phyloP scores from a whole-genome alignment of 345 rosid species.

The Microthlaspi erraticum region DNA sequence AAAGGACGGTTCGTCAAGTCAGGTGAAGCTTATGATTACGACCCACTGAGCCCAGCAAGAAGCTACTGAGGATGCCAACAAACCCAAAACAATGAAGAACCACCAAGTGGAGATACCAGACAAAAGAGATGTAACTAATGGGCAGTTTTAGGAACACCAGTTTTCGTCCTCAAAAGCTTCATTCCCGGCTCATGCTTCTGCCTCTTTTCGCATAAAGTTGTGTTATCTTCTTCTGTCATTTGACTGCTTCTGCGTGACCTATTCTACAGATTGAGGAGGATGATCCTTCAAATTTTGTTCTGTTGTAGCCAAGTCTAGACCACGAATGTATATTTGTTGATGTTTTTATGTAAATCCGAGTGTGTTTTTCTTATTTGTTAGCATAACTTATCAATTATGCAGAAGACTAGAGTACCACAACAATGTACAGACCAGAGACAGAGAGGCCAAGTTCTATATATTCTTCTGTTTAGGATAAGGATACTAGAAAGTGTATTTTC shows the following conservation, averaged over 20 bases:
- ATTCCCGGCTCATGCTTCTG: conserved; percentile 10
- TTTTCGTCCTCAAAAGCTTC: conserved; percentile 6
- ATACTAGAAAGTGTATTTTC: not conserved
- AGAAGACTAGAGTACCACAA: not conserved
- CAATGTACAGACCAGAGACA: not conserved
- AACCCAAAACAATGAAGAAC: conserved; percentile 12
- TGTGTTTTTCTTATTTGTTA: not conserved
- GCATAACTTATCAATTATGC: not conserved
- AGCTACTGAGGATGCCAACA: conserved; percentile 62
- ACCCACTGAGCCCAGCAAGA: conserved; percentile 75
- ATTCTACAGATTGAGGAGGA: conserved; percentile 17
- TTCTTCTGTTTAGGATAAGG: not conserved
- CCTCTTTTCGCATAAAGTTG: conserved; percentile 8
- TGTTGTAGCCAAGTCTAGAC: conserved; percentile 15
- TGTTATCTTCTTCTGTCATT: conserved; percentile 15
- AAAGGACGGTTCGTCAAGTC: conserved; percentile 94
- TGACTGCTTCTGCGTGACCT: conserved; percentile 15
- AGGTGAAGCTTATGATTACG: conserved; percentile 90
- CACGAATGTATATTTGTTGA: not conserved
- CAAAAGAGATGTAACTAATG: conserved; percentile 10
- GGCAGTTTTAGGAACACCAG: conserved; percentile 6
- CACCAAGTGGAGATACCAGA: conserved; percentile 14
- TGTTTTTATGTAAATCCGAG: conserved; percentile 8
- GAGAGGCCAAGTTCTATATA: not conserved
- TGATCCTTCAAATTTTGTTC: conserved; percentile 39